Percentiles rank a stretch among this genome's conserved stretches.
Evolutionary conservation across 441 rosid species (phyloP).

Genomic region (Erodium moschatum): DNA sequence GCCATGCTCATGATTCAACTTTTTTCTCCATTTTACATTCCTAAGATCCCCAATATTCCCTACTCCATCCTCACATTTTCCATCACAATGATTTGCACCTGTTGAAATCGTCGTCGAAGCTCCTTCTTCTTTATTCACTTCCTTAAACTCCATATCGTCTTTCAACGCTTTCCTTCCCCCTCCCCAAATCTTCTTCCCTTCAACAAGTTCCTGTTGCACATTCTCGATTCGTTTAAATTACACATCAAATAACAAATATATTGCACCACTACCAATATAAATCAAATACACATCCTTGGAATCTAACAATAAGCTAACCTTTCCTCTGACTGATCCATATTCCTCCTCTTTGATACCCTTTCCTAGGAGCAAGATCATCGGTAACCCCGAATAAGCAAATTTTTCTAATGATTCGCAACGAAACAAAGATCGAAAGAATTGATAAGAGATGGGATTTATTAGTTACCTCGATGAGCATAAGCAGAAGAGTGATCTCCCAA

Average conservation of each 20-base stretch:
- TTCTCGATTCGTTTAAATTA: not conserved
- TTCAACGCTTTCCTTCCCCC: not conserved
- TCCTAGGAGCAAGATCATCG: slow-evolving; percentile 15
- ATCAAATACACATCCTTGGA: not conserved
- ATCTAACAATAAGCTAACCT: slow-evolving; percentile 17
- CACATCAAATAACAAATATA: not conserved
- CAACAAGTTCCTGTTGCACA: slow-evolving; percentile 24
- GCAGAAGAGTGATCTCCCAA: slow-evolving; percentile 17
- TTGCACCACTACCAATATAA: not conserved
- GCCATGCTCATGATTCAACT: not conserved
- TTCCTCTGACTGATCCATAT: not conserved
- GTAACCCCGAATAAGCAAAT: slow-evolving; percentile 6
- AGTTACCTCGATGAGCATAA: slow-evolving; percentile 31
- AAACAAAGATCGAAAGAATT: not conserved
- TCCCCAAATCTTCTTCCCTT: slow-evolving; percentile 11
- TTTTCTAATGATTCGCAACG: not conserved
- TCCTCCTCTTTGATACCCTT: slow-evolving; percentile 1
- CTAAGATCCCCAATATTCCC: slow-evolving; percentile 16
- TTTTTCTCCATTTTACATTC: slow-evolving; percentile 19
- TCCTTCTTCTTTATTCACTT: too few species aligned
- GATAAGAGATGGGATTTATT: not conserved
- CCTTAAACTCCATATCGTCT: too few species aligned
- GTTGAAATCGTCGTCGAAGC: slow-evolving; percentile 5
- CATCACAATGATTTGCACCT: slow-evolving; percentile 34
- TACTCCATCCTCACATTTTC: slow-evolving; percentile 17